Evolutionary conservation across 1,284 basidiomycete species (phyloP).

Genomic region (Rhodotorula sp.): DNA sequence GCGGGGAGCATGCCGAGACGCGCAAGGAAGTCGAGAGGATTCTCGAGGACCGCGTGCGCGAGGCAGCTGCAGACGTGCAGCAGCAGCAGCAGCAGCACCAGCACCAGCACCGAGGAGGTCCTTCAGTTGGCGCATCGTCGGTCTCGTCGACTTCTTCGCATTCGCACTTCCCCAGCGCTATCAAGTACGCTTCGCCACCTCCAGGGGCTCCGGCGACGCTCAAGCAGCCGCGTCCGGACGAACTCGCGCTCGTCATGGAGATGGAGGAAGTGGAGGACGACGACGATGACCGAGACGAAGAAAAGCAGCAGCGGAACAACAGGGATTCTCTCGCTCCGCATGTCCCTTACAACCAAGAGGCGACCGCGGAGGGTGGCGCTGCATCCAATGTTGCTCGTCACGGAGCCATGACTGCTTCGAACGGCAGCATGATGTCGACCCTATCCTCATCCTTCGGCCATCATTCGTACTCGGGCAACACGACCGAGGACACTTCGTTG

Average conservation of each 20-base stretch:
- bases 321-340: too few species aligned
- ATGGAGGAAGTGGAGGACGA: conserved; percentile 16
- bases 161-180: background rate
- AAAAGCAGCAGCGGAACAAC: background rate
- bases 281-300: conserved; percentile 13
- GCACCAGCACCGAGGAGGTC: background rate
- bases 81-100: conserved; percentile 1
- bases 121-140: background rate
- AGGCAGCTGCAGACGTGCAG: conserved; percentile 14
- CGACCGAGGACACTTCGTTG: conserved; percentile 43
- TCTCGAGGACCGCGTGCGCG: conserved; percentile 27
- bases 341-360: too few species aligned
- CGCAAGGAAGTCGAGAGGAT: conserved; percentile 32
- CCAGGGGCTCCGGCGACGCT: background rate
- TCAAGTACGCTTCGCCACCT: background rate
- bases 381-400: conserved; percentile 12
- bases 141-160: background rate
- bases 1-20: conserved; percentile 38
- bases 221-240: conserved; percentile 17
- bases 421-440: conserved; percentile 37
- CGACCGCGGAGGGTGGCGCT: too few species aligned
- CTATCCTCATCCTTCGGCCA: conserved; percentile 35
- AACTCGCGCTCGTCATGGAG: conserved; percentile 30
- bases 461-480: conserved; percentile 42
- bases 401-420: conserved; percentile 30